phyloP scores from a whole-genome alignment of 108 stramenopile species.

The Skeletonema costatum region DNA sequence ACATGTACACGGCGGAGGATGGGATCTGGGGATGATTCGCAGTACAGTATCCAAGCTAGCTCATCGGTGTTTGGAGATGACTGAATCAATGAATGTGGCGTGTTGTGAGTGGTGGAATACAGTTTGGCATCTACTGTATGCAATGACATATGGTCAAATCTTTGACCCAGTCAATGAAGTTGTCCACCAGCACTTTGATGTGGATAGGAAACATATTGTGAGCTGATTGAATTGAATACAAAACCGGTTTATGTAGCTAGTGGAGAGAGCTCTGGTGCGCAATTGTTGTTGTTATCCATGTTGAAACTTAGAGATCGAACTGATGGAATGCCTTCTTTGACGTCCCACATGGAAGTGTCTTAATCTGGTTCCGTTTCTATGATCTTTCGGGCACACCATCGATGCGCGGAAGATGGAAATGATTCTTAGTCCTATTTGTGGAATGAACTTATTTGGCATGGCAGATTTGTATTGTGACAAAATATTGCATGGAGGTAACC shows the following conservation, averaged over 20 bases:
- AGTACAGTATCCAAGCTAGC: conserved; percentile 48
- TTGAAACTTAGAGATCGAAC: conserved; percentile 25
- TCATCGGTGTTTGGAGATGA: conserved; percentile 51
- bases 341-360: conserved; percentile 34
- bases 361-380: conserved; percentile 37
- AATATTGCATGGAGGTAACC: background rate
- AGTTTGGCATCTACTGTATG: background rate
- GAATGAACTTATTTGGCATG: conserved; percentile 40
- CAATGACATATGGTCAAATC: background rate
- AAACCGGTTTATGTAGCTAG: conserved; percentile 30
- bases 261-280: conserved; percentile 51
- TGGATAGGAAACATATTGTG: conserved; percentile 41
- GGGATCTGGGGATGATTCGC: conserved; percentile 47
- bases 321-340: background rate
- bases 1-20: conserved; percentile 49
- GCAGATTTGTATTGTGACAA: conserved; percentile 26
- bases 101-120: conserved; percentile 47
- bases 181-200: conserved; percentile 19
- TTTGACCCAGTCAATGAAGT: conserved; percentile 45
- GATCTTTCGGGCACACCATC: conserved; percentile 42
- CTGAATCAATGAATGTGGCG: conserved; percentile 25
- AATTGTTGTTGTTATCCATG: conserved; percentile 46
- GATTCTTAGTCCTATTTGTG: conserved; percentile 31
- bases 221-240: conserved; percentile 21
- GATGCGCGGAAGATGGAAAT: conserved; percentile 22